A percentile compares a stretch with the other conserved stretches of the same genome.
Conservation (phyloP, 2,329 filamentous ascomycete species). For the Fusarium chlamydosporum region DNA sequence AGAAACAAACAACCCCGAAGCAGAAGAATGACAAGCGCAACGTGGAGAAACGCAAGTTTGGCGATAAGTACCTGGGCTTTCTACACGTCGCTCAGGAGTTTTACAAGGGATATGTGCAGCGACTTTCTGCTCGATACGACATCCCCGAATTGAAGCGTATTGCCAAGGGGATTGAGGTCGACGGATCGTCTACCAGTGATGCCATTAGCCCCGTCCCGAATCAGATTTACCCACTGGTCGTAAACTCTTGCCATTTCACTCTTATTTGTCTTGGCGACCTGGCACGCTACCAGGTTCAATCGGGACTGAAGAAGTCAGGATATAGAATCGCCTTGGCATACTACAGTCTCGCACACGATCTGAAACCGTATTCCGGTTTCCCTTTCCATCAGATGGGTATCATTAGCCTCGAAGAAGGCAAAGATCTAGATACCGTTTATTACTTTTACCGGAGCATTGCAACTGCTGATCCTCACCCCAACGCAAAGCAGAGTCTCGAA, state of each 20-base stretch:
- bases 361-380: conserved; percentile 83
- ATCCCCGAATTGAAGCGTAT: conserved; percentile 65
- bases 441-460: conserved; percentile 88
- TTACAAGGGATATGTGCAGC: conserved; percentile 87
- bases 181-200: conserved; percentile 51
- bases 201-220: conserved; percentile 62
- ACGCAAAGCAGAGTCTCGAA: conserved; percentile 82
- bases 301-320: conserved; percentile 79
- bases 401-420: conserved; percentile 81
- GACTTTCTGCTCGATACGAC: conserved; percentile 74
- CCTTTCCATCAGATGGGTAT: conserved; percentile 94
- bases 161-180: conserved; percentile 59
- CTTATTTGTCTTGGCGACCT: conserved; percentile 91
- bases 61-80: conserved; percentile 85
- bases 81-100: conserved; percentile 90
- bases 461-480: conserved; percentile 79
- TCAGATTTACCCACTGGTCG: conserved; percentile 70
- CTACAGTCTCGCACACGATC: conserved; percentile 83
- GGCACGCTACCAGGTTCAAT: conserved; percentile 84
- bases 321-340: conserved; percentile 87
- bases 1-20: conserved; percentile 46
- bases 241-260: conserved; percentile 83
- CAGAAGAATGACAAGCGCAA: conserved; percentile 48
- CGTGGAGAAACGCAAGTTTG: conserved; percentile 80
- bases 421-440: conserved; percentile 89